These are phyloP conservation scores for Aegilops sharonensis DNA, from an alignment of 176 grass and related monocot species.

Conservation along the genomic window DNA sequence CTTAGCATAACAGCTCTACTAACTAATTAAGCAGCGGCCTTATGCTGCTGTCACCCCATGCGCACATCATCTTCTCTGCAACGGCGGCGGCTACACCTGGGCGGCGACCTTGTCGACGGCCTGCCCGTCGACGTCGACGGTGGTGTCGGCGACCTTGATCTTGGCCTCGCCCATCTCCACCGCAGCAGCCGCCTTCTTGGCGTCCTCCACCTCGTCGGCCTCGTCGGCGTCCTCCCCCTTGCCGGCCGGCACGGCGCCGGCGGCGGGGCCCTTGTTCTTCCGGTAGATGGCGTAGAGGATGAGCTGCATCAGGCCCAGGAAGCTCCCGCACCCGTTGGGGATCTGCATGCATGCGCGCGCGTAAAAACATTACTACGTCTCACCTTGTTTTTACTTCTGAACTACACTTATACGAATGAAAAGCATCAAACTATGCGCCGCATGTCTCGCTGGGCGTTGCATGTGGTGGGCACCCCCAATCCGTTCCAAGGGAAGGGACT, in stretches of 20 bases:
- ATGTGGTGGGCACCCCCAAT: neutral
- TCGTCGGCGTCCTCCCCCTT: constrained; percentile 9
- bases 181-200: constrained; percentile 26
- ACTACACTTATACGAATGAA: too few relatives aligned
- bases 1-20: neutral
- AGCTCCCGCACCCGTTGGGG: constrained; percentile 87
- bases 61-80: neutral
- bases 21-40: neutral
- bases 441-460: neutral
- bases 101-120: constrained; percentile 33
- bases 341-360: constrained; percentile 44
- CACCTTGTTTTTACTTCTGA: neutral
- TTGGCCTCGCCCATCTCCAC: constrained; percentile 50
- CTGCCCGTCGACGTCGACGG: neutral
- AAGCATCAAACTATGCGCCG: too few relatives aligned
- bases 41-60: neutral
- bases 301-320: constrained; percentile 71
- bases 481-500: neutral
- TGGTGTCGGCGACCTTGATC: constrained; percentile 27
- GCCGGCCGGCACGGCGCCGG: constrained; percentile 30
- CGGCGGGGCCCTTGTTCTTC: constrained; percentile 54
- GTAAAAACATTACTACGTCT: neutral
- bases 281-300: constrained; percentile 86
- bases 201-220: constrained; percentile 49
- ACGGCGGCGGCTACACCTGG: constrained; percentile 42